Evolutionary conservation across 805 yeast species (phyloP), one percentile per base, ranked within the genome.

Genomic region (Metschnikowia vanudenii): DNA sequence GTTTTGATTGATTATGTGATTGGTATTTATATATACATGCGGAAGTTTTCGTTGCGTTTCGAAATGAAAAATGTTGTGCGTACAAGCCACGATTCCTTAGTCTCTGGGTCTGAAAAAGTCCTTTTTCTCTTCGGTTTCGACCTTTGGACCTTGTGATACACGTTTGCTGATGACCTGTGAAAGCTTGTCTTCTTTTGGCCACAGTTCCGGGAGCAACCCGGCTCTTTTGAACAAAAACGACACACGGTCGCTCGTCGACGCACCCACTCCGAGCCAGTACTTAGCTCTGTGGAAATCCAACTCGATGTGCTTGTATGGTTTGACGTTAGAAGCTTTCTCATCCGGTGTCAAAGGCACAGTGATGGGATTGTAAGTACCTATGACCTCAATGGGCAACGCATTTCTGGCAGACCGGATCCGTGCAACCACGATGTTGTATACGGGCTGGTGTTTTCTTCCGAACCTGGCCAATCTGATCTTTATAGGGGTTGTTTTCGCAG

Each of bases 261-360:
- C 98, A 11, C 99, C 99, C 16, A 89, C 96, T 58, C 97, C 96
- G 30, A 94, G 71, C 99, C 99, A 94, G 68, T 94, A 94, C 65
- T 89, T 89, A 4, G 96, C 81, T 58, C 97, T 81, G 53, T 82
- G 81, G 62, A 94, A 90, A 63, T 94, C 98, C 31, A 94, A 71
- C 55, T 83, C 78, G 34, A 92, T 79, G 55, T 90, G 90, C 64
- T 94, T 92, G 40, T 78, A 74, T 11, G 91, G 87, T 51, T 76
- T 68, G 33, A 71, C 69, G 10, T 85, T 87, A 17, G 62, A 63
- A 33, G 75, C 79, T 53, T 69, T 71, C 59, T 86, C 88, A 51
- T 74, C 78, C 18, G 82, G 79, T 0, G 85, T 74, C 46, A 84
- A 64, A 26, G 92, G 86, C 42, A 76, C 74, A 3, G 97, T 87